phyloP scores from a whole-genome alignment of 805 yeast genomes.

The Myxozyma nipponensis region DNA sequence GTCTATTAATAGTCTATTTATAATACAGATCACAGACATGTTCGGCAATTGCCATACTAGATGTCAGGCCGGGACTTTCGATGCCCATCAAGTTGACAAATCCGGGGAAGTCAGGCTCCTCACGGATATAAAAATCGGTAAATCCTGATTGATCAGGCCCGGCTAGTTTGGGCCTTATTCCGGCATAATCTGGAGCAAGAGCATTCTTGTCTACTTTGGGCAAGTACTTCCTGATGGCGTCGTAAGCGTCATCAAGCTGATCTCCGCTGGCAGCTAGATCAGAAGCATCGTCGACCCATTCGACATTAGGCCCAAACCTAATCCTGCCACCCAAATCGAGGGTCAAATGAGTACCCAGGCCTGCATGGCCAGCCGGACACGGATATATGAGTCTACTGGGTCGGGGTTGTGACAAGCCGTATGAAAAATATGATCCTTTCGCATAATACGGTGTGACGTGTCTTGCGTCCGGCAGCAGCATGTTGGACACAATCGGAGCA shows the following conservation, averaged over 20 bases:
- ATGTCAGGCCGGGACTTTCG: slow-evolving; percentile 81
- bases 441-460: slow-evolving; percentile 64
- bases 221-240: slow-evolving; percentile 58
- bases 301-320: slow-evolving; percentile 84
- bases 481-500: slow-evolving; percentile 67
- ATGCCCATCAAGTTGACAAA: slow-evolving; percentile 77
- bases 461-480: slow-evolving; percentile 60
- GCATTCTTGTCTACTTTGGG: slow-evolving; percentile 54
- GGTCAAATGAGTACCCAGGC: slow-evolving; percentile 85
- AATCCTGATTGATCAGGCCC: slow-evolving; percentile 47
- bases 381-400: slow-evolving; percentile 68
- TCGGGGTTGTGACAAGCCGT: slow-evolving; percentile 47
- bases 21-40: slow-evolving; percentile 46
- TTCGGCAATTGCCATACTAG: slow-evolving; percentile 78
- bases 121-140: slow-evolving; percentile 68
- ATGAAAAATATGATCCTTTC: slow-evolving; percentile 77
- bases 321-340: slow-evolving; percentile 75
- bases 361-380: slow-evolving; percentile 64
- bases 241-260: slow-evolving; percentile 53
- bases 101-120: slow-evolving; percentile 70
- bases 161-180: slow-evolving; percentile 75
- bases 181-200: slow-evolving; percentile 66
- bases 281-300: slow-evolving; percentile 53
- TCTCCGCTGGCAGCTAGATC: slow-evolving; percentile 34
- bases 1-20: not conserved